These are phyloP conservation scores for Fusarium burgessii DNA, from an alignment of 2,329 filamentous ascomycete species.

Conservation along the genomic window DNA sequence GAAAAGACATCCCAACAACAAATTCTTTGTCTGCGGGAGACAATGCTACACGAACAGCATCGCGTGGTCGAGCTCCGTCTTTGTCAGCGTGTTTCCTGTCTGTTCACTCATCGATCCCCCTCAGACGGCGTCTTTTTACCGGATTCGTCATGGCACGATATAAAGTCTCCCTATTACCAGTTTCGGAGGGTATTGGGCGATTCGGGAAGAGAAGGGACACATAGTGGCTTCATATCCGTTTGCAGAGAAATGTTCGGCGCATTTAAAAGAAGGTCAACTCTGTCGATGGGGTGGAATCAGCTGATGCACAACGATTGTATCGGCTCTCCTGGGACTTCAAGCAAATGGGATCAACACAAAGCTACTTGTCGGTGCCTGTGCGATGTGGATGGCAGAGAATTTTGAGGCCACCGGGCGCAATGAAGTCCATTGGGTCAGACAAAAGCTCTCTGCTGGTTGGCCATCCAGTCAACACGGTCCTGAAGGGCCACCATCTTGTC, in stretches of 20 bases:
- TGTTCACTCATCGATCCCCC: background rate
- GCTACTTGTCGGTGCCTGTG: background rate
- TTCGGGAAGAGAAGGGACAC: background rate
- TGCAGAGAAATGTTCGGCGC: background rate
- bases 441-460: slow-evolving; percentile 16
- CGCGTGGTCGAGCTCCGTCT: background rate
- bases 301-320: background rate
- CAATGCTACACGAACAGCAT: background rate
- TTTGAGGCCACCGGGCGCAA: slow-evolving; percentile 4
- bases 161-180: background rate
- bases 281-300: background rate
- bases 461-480: slow-evolving; percentile 42
- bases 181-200: background rate
- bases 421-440: slow-evolving; percentile 3
- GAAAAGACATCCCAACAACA: background rate
- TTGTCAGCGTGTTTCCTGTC: background rate
- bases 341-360: background rate
- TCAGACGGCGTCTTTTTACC: background rate
- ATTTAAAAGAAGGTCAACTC: background rate
- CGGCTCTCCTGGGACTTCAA: background rate
- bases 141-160: background rate
- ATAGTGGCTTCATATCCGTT: background rate
- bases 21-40: slow-evolving; percentile 7
- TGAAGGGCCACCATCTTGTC: slow-evolving; percentile 34
- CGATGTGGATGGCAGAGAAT: background rate